phyloP scores from a whole-genome alignment of 169 alveolate genomes.

The Eimeria zaria region DNA sequence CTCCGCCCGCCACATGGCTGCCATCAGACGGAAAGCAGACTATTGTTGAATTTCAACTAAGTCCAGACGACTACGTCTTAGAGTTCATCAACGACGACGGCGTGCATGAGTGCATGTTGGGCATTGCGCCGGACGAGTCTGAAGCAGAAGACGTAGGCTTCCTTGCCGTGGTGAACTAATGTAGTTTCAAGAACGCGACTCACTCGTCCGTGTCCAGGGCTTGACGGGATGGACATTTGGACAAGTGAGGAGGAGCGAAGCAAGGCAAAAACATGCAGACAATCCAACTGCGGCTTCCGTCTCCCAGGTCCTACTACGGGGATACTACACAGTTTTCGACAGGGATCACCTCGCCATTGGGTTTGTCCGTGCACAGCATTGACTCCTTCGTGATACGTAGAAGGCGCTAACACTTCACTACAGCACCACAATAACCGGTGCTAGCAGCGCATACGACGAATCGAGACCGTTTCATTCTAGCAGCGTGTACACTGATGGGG shows the following conservation, averaged over 20 bases:
- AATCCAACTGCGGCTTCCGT: neutral
- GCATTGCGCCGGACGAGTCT: slow-evolving; percentile 85
- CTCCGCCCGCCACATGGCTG: neutral
- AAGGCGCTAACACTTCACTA: neutral
- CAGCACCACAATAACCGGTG: neutral
- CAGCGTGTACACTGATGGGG: no score
- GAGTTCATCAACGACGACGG: slow-evolving; percentile 82
- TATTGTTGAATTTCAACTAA: slow-evolving; percentile 75
- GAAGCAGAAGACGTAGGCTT: slow-evolving; percentile 60
- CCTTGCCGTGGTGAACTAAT: neutral
- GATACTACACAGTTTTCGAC: slow-evolving; percentile 86
- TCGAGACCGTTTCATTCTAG: no score
- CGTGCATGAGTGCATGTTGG: slow-evolving; percentile 83
- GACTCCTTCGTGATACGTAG: neutral
- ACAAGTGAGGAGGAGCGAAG: slow-evolving; percentile 60
- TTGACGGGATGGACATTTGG: slow-evolving; percentile 86
- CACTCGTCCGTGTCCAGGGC: neutral
- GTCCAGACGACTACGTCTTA: slow-evolving; percentile 86
- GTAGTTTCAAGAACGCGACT: neutral
- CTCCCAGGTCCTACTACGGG: slow-evolving; percentile 74
- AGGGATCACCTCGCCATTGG: slow-evolving; percentile 83
- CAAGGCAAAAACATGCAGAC: neutral
- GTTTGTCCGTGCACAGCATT: slow-evolving; percentile 83
- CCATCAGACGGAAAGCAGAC: slow-evolving; percentile 50
- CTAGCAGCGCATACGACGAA: neutral